These are phyloP conservation scores for Alternaria conjuncta DNA, from an alignment of 2,329 filamentous ascomycete genomes.

Conservation along the genomic window DNA sequence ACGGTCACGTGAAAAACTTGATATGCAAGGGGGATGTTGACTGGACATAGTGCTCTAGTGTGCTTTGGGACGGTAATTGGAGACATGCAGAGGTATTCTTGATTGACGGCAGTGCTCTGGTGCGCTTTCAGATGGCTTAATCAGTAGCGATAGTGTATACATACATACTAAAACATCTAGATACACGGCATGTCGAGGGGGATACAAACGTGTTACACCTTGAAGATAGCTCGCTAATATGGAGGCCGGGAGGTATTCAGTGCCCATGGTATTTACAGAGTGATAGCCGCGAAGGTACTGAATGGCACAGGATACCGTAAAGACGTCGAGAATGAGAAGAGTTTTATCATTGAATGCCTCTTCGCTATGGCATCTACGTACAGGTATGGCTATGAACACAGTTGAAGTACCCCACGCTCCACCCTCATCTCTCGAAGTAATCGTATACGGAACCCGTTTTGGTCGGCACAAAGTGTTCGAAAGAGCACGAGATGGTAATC, in stretches of 20 bases:
- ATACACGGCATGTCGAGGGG: neutral
- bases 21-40: neutral
- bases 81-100: neutral
- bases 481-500: neutral
- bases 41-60: neutral
- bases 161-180: neutral
- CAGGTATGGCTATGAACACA: neutral
- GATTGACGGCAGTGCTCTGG: neutral
- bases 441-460: neutral
- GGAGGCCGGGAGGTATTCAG: neutral
- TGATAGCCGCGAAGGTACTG: neutral
- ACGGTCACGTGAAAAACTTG: neutral
- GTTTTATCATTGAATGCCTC: neutral
- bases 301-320: neutral
- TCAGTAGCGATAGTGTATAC: neutral
- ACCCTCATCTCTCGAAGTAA: neutral
- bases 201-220: neutral
- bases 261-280: neutral
- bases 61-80: neutral
- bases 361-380: neutral
- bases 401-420: neutral
- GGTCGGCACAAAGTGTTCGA: neutral
- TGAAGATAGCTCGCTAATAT: neutral
- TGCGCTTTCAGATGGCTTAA: neutral
- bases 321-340: neutral